Conservation (phyloP, 148 eudicot genomes). For the Limonium bicolor region DNA sequence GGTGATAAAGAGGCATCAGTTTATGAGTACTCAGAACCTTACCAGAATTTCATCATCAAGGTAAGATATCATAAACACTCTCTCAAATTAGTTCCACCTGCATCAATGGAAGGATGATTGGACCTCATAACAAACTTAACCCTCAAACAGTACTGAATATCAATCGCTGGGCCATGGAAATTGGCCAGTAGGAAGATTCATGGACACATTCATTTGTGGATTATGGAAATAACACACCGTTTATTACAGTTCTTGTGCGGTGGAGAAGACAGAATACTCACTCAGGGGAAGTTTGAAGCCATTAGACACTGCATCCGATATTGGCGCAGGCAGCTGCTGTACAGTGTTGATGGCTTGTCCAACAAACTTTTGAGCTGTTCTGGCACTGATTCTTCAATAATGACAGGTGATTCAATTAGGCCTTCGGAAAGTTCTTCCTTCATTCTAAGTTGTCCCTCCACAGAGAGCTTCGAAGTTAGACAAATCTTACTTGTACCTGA, state of each 20-base stretch:
- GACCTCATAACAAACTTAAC: not conserved
- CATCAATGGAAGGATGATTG: constrained; percentile 4
- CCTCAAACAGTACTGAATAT: not conserved
- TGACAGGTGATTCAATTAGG: constrained; percentile 44
- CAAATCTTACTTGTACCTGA: constrained; percentile 71
- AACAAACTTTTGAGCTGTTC: constrained; percentile 52
- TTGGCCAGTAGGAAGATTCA: not conserved
- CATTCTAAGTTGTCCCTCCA: constrained; percentile 86
- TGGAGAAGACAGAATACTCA: too few relatives aligned
- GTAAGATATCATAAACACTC: constrained; percentile 80
- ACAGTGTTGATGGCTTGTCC: constrained; percentile 42
- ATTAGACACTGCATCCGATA: constrained; percentile 43
- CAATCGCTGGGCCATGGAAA: not conserved
- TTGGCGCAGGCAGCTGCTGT: constrained; percentile 76
- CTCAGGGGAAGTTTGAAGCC: constrained; percentile 72
- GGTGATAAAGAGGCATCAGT: too few relatives aligned
- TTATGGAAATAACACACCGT: too few relatives aligned
- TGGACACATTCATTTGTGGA: too few relatives aligned
- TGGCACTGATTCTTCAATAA: constrained; percentile 61
- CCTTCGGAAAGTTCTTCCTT: constrained; percentile 79
- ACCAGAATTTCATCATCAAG: constrained; percentile 91
- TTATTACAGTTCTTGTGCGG: too few relatives aligned
- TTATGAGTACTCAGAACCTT: constrained; percentile 63
- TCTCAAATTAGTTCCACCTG: constrained; percentile 66
- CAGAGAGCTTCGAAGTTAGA: constrained; percentile 38